Conservation (phyloP, 129 eudicot genomes). For the Centella asiatica region DNA sequence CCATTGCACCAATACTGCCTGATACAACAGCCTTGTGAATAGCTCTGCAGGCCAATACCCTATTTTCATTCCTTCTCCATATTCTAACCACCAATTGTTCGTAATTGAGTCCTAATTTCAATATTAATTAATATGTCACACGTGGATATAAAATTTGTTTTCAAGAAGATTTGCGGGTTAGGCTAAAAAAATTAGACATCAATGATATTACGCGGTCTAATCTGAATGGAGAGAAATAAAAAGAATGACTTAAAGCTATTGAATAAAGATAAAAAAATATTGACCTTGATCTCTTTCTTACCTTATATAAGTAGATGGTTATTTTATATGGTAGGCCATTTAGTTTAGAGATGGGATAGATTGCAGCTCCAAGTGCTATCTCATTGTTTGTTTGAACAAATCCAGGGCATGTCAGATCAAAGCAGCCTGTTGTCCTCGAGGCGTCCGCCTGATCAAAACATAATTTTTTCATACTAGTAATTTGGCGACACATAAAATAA, state of each 20-base stretch:
- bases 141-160: no score
- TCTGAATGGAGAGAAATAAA: no score
- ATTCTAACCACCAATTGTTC: conserved; percentile 34
- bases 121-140: not conserved
- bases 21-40: conserved; percentile 3
- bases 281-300: conserved; percentile 1
- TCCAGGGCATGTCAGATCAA: conserved; percentile 77
- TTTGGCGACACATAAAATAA: not conserved
- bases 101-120: conserved; percentile 20
- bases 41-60: conserved; percentile 39
- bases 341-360: conserved; percentile 51
- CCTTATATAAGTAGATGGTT: conserved; percentile 43
- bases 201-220: no score
- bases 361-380: conserved; percentile 72
- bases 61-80: conserved; percentile 18
- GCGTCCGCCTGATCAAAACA: conserved; percentile 44
- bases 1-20: conserved; percentile 33
- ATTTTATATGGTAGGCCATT: conserved; percentile 54
- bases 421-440: conserved; percentile 63
- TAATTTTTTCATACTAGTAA: no score
- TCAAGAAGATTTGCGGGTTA: no score
- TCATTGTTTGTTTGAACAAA: conserved; percentile 72
- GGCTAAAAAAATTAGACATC: no score
- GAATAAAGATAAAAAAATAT: no score
- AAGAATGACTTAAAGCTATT: no score